Evolutionary conservation across 805 yeast genomes (phyloP), one percentile per base, ranked within the genome.

Genomic region (Teunomyces stri): DNA sequence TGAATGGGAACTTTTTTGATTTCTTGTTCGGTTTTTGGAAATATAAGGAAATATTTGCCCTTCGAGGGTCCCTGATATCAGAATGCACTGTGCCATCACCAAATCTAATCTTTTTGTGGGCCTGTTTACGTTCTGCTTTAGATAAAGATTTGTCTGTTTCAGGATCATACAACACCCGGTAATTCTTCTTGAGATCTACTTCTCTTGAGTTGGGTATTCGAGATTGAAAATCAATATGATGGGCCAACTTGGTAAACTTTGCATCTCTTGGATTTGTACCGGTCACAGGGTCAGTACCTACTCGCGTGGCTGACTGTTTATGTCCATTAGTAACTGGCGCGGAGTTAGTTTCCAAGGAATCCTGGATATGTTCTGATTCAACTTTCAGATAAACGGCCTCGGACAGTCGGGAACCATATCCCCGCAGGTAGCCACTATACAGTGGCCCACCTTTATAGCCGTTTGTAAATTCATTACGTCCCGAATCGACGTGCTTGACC

Each of bases 141-240:
- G 58, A 48, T n/a, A 72, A 54, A 3, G 61, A 33, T 48, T 61
- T 59, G 53, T 72, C 76, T 27, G 67, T 53, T 45, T 71, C 76
- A 1, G 76, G 76, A 54, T 83, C 88, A 54, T 79, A 80, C 2
- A 69, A 51, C 0, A 81, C 78, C 50, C 66, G 73, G 55, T 69
- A 75, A 44, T 68, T 65, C 45, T 68, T 72, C 15, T 29, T 33
- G 2, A 47, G 34, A 44, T 63, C 61, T 4, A 45, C 39, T 3
- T 48, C 49, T n/a, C 47, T 36, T 7, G 48, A 16, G 21, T 46
- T 51, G 10, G 54, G 46, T 15, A 54, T 21, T 15, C 42, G 28
- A 4, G 29, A 39, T 15, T 47, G 50, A 42, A 46, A 47, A 36
- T 66, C 67, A 5, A 42, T 33, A 48, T 68, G 72, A 44, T 69